Percentiles rank a stretch among this genome's conserved stretches.
Conservation (phyloP, 2,329 filamentous ascomycete species). For the Sarocladiaceae sp. region DNA sequence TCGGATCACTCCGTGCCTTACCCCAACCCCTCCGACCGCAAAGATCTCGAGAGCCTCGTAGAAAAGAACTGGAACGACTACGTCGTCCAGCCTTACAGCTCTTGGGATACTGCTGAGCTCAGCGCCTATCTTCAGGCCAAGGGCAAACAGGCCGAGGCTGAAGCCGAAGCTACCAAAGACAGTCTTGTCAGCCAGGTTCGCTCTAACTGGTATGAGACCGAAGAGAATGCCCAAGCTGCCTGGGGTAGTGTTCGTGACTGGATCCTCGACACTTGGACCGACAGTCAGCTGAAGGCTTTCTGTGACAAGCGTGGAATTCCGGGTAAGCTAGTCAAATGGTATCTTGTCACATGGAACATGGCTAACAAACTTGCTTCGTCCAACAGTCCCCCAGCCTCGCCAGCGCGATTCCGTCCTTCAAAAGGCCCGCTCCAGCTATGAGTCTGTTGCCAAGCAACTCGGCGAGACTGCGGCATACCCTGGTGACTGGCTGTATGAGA, state of each 20-base stretch:
- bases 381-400: conserved; percentile 70
- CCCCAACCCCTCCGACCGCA: conserved; percentile 83
- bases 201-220: conserved; percentile 69
- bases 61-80: conserved; percentile 82
- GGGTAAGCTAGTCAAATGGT: conserved; percentile 28
- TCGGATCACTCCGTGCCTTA: conserved; percentile 88
- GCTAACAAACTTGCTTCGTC: no score
- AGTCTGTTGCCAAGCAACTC: conserved; percentile 63
- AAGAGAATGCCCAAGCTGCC: conserved; percentile 67
- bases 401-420: conserved; percentile 76
- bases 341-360: not conserved
- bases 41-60: conserved; percentile 87
- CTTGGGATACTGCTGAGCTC: conserved; percentile 67
- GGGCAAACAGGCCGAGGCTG: conserved; percentile 62
- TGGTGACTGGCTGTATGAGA: conserved; percentile 86
- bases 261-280: conserved; percentile 93
- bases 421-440: conserved; percentile 74
- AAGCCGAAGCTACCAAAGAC: conserved; percentile 62
- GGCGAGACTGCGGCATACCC: conserved; percentile 82
- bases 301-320: conserved; percentile 83
- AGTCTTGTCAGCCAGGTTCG: conserved; percentile 64
- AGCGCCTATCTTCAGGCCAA: conserved; percentile 61
- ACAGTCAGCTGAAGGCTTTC: conserved; percentile 90
- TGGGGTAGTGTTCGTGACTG: conserved; percentile 74
- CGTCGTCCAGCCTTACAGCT: conserved; percentile 67